Conservation (phyloP, 176 grass and related monocot species). For the Oryza nivara region DNA sequence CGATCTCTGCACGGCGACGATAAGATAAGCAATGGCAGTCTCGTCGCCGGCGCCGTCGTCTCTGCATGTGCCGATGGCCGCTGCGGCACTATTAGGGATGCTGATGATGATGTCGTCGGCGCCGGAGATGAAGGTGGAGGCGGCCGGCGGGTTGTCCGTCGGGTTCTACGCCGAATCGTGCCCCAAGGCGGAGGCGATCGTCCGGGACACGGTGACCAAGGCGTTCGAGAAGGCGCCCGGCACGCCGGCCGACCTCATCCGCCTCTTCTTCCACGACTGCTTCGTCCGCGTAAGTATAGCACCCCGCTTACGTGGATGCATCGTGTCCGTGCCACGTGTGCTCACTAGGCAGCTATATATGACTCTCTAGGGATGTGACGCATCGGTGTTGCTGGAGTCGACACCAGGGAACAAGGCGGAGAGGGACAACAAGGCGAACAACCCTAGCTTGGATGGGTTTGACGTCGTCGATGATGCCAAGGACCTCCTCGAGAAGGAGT, state of each 20-base stretch:
- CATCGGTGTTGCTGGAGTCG: constrained; percentile 49
- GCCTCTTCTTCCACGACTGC: constrained; percentile 54
- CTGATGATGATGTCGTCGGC: not conserved
- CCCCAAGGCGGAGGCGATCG: constrained; percentile 33
- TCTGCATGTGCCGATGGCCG: not conserved
- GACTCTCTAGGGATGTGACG: constrained; percentile 46
- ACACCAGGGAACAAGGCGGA: constrained; percentile 35
- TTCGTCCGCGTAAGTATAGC: constrained; percentile 30
- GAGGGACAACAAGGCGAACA: constrained; percentile 35
- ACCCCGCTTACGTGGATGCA: not conserved
- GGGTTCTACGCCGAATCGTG: constrained; percentile 43
- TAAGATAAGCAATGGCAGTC: constrained; percentile 3
- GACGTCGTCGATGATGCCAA: constrained; percentile 45
- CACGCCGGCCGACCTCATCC: constrained; percentile 39
- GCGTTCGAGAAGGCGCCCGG: constrained; percentile 36
- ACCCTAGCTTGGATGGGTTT: constrained; percentile 43
- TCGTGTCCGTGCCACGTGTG: not conserved
- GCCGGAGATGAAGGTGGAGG: not conserved
- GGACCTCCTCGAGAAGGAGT: constrained; percentile 37
- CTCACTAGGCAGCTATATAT: not conserved
- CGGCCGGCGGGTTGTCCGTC: not conserved
- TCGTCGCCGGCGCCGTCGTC: not conserved
- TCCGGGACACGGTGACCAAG: constrained; percentile 21
- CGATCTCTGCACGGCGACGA: not conserved
- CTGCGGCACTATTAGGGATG: not conserved